A percentile compares a stretch with the other conserved stretches of the same genome.
Conservation (phyloP, 2,329 filamentous ascomycete species). For the Zymoseptoria brevis region DNA sequence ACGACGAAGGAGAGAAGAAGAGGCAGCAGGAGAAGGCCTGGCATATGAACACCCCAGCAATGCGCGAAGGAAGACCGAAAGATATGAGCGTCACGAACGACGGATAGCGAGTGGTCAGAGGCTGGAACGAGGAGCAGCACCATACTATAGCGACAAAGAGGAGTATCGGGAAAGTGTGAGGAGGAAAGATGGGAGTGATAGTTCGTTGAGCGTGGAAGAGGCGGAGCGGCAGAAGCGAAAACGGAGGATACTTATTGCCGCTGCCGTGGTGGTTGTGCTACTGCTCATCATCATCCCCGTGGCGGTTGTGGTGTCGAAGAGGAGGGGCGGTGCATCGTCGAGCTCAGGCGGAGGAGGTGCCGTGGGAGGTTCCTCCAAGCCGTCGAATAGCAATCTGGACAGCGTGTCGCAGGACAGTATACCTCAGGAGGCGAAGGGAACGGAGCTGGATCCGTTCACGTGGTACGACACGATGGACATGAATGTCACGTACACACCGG, state of each 20-base stretch:
- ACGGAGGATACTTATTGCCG: slow-evolving; percentile 43
- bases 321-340: slow-evolving; percentile 21
- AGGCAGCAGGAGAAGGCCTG: slow-evolving; percentile 29
- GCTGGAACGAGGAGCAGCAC: slow-evolving; percentile 31
- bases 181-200: slow-evolving; percentile 33
- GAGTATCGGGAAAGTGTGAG: slow-evolving; percentile 34
- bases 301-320: slow-evolving; percentile 39
- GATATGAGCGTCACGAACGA: slow-evolving; percentile 27
- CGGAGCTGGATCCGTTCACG: slow-evolving; percentile 77
- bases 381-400: slow-evolving; percentile 39
- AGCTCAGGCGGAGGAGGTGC: slow-evolving; percentile 13
- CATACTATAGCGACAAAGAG: slow-evolving; percentile 33
- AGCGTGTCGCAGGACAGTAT: slow-evolving; percentile 38
- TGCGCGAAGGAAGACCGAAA: slow-evolving; percentile 21
- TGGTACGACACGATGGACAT: slow-evolving; percentile 89
- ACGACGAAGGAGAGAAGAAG: slow-evolving; percentile 30
- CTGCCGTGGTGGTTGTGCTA: slow-evolving; percentile 33
- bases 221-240: slow-evolving; percentile 42
- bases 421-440: slow-evolving; percentile 57
- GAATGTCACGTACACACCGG: slow-evolving; percentile 86
- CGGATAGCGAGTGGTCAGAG: slow-evolving; percentile 41
- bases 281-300: slow-evolving; percentile 42
- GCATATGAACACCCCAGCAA: slow-evolving; percentile 19
- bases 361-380: slow-evolving; percentile 22
- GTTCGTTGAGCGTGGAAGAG: slow-evolving; percentile 28